A percentile compares a stretch with the other conserved stretches of the same genome.
phyloP scores from a whole-genome alignment of 2,329 filamentous ascomycete species.

The Aspergillus sp. region DNA sequence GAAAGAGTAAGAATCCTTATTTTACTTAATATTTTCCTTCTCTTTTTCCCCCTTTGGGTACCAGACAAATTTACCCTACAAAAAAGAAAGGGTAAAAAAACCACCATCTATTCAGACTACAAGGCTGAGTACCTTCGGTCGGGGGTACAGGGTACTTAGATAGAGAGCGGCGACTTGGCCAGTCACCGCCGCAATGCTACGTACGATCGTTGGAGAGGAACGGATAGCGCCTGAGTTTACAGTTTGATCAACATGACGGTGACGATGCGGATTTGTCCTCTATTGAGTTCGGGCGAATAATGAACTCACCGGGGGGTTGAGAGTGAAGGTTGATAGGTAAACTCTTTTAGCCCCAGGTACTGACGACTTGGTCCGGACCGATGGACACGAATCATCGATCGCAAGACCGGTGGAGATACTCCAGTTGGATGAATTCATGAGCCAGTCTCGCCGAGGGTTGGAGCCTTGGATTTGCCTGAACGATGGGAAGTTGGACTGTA shows the following conservation, averaged over 20 bases:
- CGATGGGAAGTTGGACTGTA: background rate
- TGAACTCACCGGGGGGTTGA: conserved; percentile 10
- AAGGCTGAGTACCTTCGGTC: background rate
- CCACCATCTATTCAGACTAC: background rate
- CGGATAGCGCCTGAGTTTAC: background rate
- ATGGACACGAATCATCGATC: conserved; percentile 27
- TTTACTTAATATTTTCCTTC: too few relatives aligned
- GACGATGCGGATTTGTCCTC: conserved; percentile 1
- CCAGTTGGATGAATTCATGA: conserved; percentile 13
- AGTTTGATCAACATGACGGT: conserved; percentile 3
- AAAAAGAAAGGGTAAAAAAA: background rate
- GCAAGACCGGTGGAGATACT: conserved; percentile 18
- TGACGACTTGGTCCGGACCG: conserved; percentile 25
- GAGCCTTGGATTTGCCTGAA: conserved; percentile 4
- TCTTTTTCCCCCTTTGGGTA: too few relatives aligned
- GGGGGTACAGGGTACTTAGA: background rate
- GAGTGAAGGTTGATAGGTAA: conserved; percentile 17
- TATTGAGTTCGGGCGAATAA: conserved; percentile 12
- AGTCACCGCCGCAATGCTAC: conserved; percentile 1
- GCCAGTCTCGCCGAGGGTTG: conserved; percentile 3
- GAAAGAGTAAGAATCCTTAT: too few relatives aligned
- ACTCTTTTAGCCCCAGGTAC: conserved; percentile 25
- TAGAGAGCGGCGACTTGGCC: background rate
- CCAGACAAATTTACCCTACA: too few relatives aligned
- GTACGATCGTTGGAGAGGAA: background rate